phyloP scores from a whole-genome alignment of 169 alveolate species.

The Cyclospora cayetanensis region DNA sequence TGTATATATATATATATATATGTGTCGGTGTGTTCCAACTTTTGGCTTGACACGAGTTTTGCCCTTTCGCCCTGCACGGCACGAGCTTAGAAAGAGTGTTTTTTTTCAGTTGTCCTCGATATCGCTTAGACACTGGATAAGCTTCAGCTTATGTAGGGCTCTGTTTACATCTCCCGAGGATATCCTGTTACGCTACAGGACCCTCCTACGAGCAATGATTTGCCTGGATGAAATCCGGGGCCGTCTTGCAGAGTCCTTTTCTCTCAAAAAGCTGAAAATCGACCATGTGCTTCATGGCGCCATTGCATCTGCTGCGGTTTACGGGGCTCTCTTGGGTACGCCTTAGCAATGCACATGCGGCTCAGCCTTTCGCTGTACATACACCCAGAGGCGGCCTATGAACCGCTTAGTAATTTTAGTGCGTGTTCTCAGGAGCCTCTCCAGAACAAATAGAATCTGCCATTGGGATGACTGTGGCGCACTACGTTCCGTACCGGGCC shows the following conservation, averaged over 20 bases:
- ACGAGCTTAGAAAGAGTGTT: too few relatives aligned
- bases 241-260: conserved; percentile 84
- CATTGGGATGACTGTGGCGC: conserved; percentile 86
- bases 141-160: too few relatives aligned
- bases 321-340: conserved; percentile 88
- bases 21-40: too few relatives aligned
- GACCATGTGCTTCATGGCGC: conserved; percentile 92
- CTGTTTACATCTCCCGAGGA: not conserved
- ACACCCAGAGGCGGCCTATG: not conserved
- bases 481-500: conserved; percentile 90
- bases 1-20: too few relatives aligned
- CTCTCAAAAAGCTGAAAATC: conserved; percentile 85
- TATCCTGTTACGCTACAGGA: not conserved
- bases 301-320: conserved; percentile 87
- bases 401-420: not conserved
- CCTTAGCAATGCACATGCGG: not conserved
- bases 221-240: conserved; percentile 91
- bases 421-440: conserved; percentile 64
- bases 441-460: conserved; percentile 87
- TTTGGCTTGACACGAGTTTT: too few relatives aligned
- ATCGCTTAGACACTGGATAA: too few relatives aligned
- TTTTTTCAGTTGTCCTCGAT: too few relatives aligned
- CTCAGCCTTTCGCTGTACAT: not conserved
- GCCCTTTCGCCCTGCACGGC: too few relatives aligned
- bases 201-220: conserved; percentile 83